phyloP scores from a whole-genome alignment of 108 stramenopile genomes.

The Nannochloropsis gaditana region DNA sequence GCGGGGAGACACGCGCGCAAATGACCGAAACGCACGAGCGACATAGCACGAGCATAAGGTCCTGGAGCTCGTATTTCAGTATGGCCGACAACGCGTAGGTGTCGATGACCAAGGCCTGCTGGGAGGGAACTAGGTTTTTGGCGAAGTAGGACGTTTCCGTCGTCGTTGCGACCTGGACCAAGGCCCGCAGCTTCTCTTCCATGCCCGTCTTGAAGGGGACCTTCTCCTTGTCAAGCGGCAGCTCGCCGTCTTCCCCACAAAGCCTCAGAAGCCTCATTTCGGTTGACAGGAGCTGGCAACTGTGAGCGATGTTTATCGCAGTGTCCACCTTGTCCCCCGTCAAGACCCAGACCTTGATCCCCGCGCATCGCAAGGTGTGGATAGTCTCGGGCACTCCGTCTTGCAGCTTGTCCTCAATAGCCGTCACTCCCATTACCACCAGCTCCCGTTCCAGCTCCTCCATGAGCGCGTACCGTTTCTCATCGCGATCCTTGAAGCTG shows the following conservation, averaged over 20 bases:
- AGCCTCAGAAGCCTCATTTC: constrained; percentile 32
- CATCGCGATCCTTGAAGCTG: constrained; percentile 37
- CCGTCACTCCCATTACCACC: constrained; percentile 58
- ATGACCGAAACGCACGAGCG: constrained; percentile 41
- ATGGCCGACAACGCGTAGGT: constrained; percentile 38
- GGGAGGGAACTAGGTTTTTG: background rate
- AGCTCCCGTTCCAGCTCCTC: constrained; percentile 48
- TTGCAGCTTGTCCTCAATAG: constrained; percentile 68
- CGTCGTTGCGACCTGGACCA: background rate
- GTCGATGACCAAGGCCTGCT: constrained; percentile 33
- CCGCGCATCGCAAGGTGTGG: constrained; percentile 37
- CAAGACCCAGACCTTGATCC: constrained; percentile 58
- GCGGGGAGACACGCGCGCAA: constrained; percentile 54
- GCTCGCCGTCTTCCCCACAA: constrained; percentile 23
- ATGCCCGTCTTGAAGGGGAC: constrained; percentile 28
- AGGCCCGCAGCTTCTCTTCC: constrained; percentile 12
- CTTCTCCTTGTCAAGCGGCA: constrained; percentile 21
- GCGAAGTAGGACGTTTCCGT: background rate
- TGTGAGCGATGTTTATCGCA: constrained; percentile 61
- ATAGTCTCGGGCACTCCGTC: constrained; percentile 63
- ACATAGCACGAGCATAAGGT: constrained; percentile 31
- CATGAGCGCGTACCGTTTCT: constrained; percentile 23
- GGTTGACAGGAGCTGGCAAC: constrained; percentile 51
- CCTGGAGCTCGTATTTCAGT: constrained; percentile 26
- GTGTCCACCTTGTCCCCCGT: constrained; percentile 67